Conservation (phyloP, 2,329 filamentous ascomycete genomes). For the Epichloe festucae region DNA sequence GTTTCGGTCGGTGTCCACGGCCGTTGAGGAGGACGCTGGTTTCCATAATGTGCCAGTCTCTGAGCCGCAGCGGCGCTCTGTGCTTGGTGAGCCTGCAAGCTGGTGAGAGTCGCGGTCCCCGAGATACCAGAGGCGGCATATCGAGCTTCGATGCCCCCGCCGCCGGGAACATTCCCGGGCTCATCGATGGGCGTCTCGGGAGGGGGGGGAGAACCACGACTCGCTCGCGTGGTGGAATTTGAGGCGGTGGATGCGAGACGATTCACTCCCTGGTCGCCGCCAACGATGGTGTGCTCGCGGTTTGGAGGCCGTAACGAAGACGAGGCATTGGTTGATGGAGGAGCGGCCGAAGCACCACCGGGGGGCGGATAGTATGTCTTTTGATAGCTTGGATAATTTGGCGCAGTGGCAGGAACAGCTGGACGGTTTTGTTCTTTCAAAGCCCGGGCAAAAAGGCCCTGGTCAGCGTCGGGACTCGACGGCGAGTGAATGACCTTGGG, state of each 20-base stretch:
- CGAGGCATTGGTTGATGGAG: constrained; percentile 18
- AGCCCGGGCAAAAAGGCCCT: constrained; percentile 66
- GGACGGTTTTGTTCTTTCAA: constrained; percentile 30
- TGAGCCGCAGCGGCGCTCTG: constrained; percentile 73
- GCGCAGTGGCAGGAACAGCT: constrained; percentile 25
- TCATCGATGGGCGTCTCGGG: constrained; percentile 81
- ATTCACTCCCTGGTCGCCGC: constrained; percentile 38
- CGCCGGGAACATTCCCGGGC: constrained; percentile 51
- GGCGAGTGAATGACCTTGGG: constrained; percentile 77
- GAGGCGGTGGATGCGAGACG: constrained; percentile 73
- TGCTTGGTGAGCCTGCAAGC: constrained; percentile 45
- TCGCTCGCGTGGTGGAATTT: constrained; percentile 82
- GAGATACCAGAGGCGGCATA: constrained; percentile 88
- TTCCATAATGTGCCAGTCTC: constrained; percentile 64
- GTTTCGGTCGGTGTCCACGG: constrained; percentile 94
- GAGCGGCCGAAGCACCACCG: constrained; percentile 20
- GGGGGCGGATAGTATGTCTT: constrained; percentile 50
- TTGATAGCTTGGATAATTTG: constrained; percentile 36
- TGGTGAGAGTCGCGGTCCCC: constrained; percentile 69
- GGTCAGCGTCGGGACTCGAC: constrained; percentile 61
- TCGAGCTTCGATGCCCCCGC: constrained; percentile 73
- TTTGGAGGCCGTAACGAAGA: constrained; percentile 10
- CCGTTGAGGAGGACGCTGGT: constrained; percentile 29
- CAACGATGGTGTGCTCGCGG: constrained; percentile 17
- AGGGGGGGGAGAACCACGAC: constrained; percentile 83